Percentiles rank a stretch among this genome's conserved stretches.
These are phyloP conservation scores for Trichoderma afroharzianum DNA, from an alignment of 2,329 filamentous ascomycete species.

Conservation along the genomic window DNA sequence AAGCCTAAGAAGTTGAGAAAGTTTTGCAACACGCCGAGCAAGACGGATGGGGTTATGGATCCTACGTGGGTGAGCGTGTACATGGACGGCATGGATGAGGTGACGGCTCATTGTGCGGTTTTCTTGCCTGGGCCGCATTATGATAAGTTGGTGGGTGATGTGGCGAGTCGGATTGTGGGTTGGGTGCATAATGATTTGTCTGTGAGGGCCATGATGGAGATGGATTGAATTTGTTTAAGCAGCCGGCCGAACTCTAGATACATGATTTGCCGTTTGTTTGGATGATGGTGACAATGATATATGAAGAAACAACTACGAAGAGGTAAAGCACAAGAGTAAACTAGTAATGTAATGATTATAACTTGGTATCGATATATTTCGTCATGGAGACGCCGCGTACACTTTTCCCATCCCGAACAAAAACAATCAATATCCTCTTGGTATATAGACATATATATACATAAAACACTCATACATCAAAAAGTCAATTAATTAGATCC, in stretches of 20 bases:
- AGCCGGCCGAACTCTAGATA: neutral
- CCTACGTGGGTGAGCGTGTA: conserved; percentile 72
- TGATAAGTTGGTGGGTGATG: conserved; percentile 71
- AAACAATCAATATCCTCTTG: neutral
- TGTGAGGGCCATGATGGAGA: conserved; percentile 36
- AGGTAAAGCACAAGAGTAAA: neutral
- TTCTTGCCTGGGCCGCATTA: conserved; percentile 74
- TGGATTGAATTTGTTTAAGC: conserved; percentile 15
- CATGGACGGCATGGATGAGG: conserved; percentile 82
- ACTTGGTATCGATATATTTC: neutral
- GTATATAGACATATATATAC: neutral
- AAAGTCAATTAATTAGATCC: neutral
- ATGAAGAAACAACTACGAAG: neutral
- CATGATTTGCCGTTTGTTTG: neutral
- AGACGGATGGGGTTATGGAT: conserved; percentile 55
- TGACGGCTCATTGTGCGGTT: conserved; percentile 77
- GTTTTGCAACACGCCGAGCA: conserved; percentile 71
- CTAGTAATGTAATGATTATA: neutral
- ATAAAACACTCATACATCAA: neutral
- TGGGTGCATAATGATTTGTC: conserved; percentile 66
- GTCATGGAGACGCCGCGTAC: neutral
- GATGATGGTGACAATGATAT: neutral
- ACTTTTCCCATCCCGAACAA: neutral
- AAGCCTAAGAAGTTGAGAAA: conserved; percentile 59
- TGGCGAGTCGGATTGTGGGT: conserved; percentile 60